A percentile compares a stretch with the other conserved stretches of the same genome.
Conservation (phyloP, 75 land plant genomes). For the Pinus tabuliformis region DNA sequence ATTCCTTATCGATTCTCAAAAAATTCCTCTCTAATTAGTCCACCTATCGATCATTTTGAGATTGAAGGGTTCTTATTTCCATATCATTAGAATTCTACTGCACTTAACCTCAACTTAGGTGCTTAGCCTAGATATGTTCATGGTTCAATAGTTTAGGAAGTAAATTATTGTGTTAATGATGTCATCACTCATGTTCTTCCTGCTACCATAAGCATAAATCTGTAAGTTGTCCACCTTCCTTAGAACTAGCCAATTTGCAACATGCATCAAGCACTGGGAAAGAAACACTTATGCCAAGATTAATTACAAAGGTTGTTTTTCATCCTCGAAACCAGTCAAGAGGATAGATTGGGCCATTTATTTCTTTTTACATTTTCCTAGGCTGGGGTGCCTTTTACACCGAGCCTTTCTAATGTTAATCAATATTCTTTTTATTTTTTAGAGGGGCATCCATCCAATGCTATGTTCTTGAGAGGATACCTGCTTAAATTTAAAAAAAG, state of each 20-base stretch:
- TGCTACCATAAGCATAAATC: background rate
- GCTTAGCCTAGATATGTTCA: background rate
- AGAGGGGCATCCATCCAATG: no score
- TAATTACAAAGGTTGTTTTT: background rate
- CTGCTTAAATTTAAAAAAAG: no score
- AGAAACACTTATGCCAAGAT: background rate
- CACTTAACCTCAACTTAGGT: background rate
- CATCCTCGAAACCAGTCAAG: background rate
- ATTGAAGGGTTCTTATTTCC: background rate
- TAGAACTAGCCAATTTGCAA: background rate
- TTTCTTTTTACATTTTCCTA: slow-evolving; percentile 9
- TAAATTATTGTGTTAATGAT: background rate
- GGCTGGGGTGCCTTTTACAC: slow-evolving; percentile 26
- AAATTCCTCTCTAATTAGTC: background rate
- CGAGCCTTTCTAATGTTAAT: slow-evolving; percentile 19
- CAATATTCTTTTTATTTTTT: background rate
- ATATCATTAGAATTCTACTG: background rate
- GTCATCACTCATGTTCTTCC: background rate
- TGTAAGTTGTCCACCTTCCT: background rate
- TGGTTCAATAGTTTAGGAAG: background rate
- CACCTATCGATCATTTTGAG: background rate
- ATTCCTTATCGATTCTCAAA: background rate
- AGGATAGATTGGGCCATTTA: no score
- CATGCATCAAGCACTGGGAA: background rate
- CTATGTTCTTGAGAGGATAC: no score